Base-by-base conservation (phyloP, 129 eudicot species). In the Logfia minima region DNA sequence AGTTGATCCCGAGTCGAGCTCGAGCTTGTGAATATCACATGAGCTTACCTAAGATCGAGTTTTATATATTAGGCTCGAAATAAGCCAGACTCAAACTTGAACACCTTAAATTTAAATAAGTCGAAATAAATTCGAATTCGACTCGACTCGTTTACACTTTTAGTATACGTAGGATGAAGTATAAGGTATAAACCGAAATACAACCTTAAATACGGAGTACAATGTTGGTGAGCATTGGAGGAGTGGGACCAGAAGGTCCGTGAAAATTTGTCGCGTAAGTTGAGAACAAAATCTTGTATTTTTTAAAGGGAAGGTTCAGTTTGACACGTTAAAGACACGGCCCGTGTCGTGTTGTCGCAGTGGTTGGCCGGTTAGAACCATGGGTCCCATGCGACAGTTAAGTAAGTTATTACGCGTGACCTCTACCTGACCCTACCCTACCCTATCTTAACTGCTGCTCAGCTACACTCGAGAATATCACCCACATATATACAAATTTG, bases 371-470 rank as follows among this genome's bases (percentile, higher is more conserved):
- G 76, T 80, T 65, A n/a, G 62, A 73, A 45, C 4, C 4, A 18
- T 80, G 75, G 84, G 79, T 2, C 79, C 84, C 80, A 41, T 74
- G 84, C 76, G 84, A 80, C 84, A 80, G 84, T 80, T 80, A 80
- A 39, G 80, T 80, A 80, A 80, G 84, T 80, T 80, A 80, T 67
- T 80, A 74, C 80, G 80, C 84, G 84, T 80, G 84, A 80, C 71
- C 70, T 41, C 69, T 52, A 32, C 52, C 53, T 55, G 75, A n/a
- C 79, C 80, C 84, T 35, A 76, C 72, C 68, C 62, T 14, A 66
- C 75, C 79, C 83, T 80, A 80, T 74, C 83, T 55, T 66, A 80
- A 80, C 79, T 66, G 79, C 83, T 73, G 68, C 74, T 80, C 3
- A 51, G 17, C 22, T 63, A 63, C 37, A 21, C 17, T 61, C 39